Conservation (phyloP, 2,329 filamentous ascomycete species). For the Cladosporium sp. region DNA sequence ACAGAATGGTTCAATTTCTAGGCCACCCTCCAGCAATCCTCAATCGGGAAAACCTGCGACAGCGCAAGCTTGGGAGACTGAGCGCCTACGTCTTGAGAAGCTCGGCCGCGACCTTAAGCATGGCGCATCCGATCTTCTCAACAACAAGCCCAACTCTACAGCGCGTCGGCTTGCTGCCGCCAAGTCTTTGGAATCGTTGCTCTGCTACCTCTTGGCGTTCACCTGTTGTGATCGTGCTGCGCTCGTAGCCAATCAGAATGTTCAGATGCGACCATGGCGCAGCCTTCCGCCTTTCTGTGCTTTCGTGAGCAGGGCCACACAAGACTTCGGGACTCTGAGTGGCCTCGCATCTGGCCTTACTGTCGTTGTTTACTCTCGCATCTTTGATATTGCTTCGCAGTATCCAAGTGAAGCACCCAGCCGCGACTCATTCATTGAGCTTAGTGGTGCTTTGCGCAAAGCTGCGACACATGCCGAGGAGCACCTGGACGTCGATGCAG, state of each 20-base stretch:
- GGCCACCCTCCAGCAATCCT: constrained; percentile 13
- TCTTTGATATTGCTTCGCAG: constrained; percentile 25
- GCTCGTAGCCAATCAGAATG: constrained; percentile 21
- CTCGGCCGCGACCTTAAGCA: constrained; percentile 46
- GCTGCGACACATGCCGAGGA: constrained; percentile 9
- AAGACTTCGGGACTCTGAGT: constrained; percentile 31
- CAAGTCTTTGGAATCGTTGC: constrained; percentile 42
- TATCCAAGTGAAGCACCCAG: neutral
- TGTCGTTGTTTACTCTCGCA: constrained; percentile 36
- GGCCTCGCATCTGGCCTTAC: constrained; percentile 40
- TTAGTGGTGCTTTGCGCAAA: neutral
- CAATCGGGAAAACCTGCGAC: constrained; percentile 23
- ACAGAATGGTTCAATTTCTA: constrained; percentile 13
- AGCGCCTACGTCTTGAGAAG: constrained; percentile 37
- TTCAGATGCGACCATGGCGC: neutral
- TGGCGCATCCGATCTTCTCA: constrained; percentile 36
- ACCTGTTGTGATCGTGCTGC: constrained; percentile 27
- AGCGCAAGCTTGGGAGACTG: constrained; percentile 32
- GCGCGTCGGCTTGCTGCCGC: constrained; percentile 31
- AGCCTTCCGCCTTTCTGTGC: constrained; percentile 18
- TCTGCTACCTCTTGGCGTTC: constrained; percentile 36
- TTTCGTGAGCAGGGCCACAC: constrained; percentile 2
- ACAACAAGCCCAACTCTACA: constrained; percentile 12
- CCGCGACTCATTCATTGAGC: neutral
- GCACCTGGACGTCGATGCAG: constrained; percentile 24